phyloP scores from a whole-genome alignment of 768 basidiomycete species.

The Tremella yokohamensis region DNA sequence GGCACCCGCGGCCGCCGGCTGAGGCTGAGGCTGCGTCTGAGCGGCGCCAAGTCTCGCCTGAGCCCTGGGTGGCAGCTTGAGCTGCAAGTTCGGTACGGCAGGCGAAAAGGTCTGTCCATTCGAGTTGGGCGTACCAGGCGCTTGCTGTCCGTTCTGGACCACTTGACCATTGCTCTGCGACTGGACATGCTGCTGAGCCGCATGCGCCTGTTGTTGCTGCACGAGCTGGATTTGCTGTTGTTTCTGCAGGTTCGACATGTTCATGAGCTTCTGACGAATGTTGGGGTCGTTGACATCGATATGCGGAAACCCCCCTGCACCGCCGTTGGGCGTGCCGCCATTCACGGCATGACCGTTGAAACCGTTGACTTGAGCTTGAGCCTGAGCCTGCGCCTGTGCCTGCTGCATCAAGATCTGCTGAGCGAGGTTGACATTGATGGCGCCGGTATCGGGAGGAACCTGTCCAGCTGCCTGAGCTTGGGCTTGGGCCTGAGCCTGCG shows the following conservation, averaged over 20 bases:
- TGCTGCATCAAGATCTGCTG: constrained; percentile 14
- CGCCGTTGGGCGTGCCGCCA: neutral
- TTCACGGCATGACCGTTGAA: neutral
- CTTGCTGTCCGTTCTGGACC: constrained; percentile 4
- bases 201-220: constrained; percentile 2
- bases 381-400: constrained; percentile 18
- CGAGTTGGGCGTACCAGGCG: constrained; percentile 14
- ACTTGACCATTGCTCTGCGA: constrained; percentile 5
- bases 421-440: neutral
- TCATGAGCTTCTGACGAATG: constrained; percentile 16
- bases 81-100: constrained; percentile 15
- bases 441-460: neutral
- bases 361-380: constrained; percentile 1
- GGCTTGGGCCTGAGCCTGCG: constrained; percentile 11
- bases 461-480: neutral
- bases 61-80: constrained; percentile 40
- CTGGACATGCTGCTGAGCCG: constrained; percentile 13
- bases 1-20: constrained; percentile 6
- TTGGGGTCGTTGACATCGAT: constrained; percentile 14
- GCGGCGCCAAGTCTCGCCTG: constrained; percentile 25
- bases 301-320: neutral
- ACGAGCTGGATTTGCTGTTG: constrained; percentile 6
- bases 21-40: constrained; percentile 15
- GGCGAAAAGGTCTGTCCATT: constrained; percentile 11
- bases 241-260: constrained; percentile 1